phyloP scores from a whole-genome alignment of 805 yeast species.

The Starmerella stigmatis region DNA sequence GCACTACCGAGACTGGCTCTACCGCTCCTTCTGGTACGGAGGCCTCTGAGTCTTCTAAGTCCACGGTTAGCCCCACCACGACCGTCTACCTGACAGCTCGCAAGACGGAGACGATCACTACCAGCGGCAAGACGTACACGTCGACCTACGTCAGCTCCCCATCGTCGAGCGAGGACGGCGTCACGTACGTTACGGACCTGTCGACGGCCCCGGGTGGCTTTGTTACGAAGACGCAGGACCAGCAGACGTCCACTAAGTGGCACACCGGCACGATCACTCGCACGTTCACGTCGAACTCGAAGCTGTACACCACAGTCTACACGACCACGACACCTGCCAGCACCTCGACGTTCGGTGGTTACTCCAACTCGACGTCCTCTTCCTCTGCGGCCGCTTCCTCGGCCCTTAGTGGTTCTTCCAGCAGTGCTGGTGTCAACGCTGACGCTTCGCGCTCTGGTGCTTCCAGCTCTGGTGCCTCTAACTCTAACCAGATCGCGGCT shows the following conservation, averaged over 20 bases:
- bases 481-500: background rate
- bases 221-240: constrained; percentile 9
- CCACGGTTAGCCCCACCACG: constrained; percentile 11
- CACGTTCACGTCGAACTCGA: constrained; percentile 19
- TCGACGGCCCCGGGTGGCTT: constrained; percentile 21
- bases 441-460: constrained; percentile 1
- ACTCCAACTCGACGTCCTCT: constrained; percentile 1
- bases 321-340: constrained; percentile 14
- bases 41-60: background rate
- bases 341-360: background rate
- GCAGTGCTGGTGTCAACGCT: background rate
- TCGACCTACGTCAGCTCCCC: constrained; percentile 13
- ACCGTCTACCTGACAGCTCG: constrained; percentile 17
- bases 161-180: constrained; percentile 14
- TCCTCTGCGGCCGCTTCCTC: background rate
- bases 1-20: no score
- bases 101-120: constrained; percentile 18
- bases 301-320: constrained; percentile 15
- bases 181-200: constrained; percentile 18
- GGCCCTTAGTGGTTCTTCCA: no score
- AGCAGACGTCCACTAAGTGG: constrained; percentile 11
- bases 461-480: background rate
- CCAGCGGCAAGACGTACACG: constrained; percentile 14
- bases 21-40: constrained; percentile 2
- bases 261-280: constrained; percentile 10